These are phyloP conservation scores for Aleurites moluccanus DNA, from an alignment of 441 rosid genomes.

Conservation along the genomic window DNA sequence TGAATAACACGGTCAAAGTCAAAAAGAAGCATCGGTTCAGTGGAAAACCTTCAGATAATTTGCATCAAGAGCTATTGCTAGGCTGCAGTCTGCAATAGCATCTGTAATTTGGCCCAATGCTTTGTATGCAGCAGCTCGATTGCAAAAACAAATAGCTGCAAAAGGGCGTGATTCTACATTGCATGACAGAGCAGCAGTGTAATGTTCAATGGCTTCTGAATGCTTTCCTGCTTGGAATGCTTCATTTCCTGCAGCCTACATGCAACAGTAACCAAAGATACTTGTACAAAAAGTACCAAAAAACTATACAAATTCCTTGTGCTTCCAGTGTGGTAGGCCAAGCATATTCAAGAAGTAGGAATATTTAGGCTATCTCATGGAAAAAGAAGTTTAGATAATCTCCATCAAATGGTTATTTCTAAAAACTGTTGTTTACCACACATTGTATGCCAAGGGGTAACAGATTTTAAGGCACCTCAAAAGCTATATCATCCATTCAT, in stretches of 20 bases:
- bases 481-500: conserved; percentile 1
- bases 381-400: background rate
- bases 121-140: conserved; percentile 94
- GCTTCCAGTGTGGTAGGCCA: background rate
- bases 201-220: conserved; percentile 90
- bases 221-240: conserved; percentile 88
- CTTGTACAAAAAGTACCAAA: conserved; percentile 3
- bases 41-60: conserved; percentile 76
- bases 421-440: background rate
- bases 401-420: conserved; percentile 1
- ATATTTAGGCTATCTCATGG: background rate
- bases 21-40: conserved; percentile 10
- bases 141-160: conserved; percentile 93
- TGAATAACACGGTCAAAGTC: background rate
- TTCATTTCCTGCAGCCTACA: conserved; percentile 87
- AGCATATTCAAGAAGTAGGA: background rate
- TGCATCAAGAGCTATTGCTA: conserved; percentile 89
- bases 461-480: background rate
- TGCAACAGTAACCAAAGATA: conserved; percentile 15
- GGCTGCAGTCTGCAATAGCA: conserved; percentile 97
- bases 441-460: conserved; percentile 1
- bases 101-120: conserved; percentile 75
- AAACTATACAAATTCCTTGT: background rate
- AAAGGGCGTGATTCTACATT: conserved; percentile 84
- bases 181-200: conserved; percentile 76